Percentiles rank a stretch among this genome's conserved stretches.
These are phyloP conservation scores for Chrysopogon serrulatus DNA, from an alignment of 176 grass and related monocot species.

Conservation along the genomic window DNA sequence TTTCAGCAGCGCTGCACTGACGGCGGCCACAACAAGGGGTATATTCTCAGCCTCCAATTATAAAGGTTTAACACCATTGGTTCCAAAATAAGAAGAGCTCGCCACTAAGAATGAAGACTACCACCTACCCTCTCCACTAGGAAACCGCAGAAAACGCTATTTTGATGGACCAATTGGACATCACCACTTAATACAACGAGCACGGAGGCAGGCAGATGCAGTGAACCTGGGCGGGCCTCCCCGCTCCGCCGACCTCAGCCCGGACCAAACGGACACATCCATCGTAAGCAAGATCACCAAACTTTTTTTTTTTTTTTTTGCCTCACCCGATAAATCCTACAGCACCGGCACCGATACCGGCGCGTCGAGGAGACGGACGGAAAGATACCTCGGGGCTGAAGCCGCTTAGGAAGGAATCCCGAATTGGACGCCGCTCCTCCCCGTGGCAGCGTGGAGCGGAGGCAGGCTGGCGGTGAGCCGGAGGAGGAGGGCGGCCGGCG, in stretches of 20 bases:
- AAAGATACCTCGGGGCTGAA: neutral
- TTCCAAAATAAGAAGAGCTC: neutral
- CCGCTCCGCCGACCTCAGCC: neutral
- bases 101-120: neutral
- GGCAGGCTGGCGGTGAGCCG: neutral
- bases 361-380: neutral
- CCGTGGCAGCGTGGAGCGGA: neutral
- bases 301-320: neutral
- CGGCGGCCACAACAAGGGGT: conserved; percentile 23
- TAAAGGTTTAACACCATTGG: neutral
- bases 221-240: neutral
- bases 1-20: neutral
- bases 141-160: neutral
- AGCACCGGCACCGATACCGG: neutral
- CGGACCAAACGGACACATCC: neutral
- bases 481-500: neutral
- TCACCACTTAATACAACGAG: neutral
- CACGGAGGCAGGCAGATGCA: neutral
- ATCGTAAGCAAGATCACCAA: neutral
- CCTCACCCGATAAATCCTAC: neutral
- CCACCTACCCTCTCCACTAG: conserved; percentile 13
- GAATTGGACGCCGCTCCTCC: neutral
- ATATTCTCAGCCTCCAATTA: conserved; percentile 8
- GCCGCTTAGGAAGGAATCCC: neutral
- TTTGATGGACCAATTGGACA: neutral